Evolutionary conservation across 345 rosid species (phyloP).

Genomic region (Rhodomyrtus tomentosa): DNA sequence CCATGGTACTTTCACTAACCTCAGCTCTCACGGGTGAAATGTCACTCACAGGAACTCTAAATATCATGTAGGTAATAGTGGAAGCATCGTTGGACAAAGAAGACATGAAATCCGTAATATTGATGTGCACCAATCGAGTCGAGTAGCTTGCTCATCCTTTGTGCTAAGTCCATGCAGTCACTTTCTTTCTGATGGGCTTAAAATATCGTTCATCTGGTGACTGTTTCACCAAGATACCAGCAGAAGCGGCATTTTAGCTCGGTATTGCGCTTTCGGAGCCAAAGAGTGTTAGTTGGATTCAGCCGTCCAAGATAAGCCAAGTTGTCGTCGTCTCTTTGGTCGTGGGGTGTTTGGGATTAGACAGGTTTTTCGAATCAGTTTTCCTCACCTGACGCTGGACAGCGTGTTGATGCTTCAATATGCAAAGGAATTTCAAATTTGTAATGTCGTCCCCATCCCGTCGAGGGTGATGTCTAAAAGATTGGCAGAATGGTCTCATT

Average conservation of each 20-base stretch:
- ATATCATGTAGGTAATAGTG: slow-evolving; percentile 48
- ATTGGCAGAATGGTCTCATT: too few relatives aligned
- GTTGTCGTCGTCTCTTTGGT: neutral
- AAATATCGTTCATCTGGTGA: neutral
- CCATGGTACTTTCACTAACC: neutral
- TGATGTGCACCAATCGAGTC: slow-evolving; percentile 67
- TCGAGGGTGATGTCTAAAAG: neutral
- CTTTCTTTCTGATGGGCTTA: neutral
- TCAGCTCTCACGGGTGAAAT: neutral
- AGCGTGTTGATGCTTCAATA: neutral
- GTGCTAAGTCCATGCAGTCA: neutral
- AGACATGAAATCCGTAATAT: slow-evolving; percentile 73
- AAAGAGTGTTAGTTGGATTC: neutral
- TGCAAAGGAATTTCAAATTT: neutral
- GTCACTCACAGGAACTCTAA: neutral
- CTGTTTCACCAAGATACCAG: neutral
- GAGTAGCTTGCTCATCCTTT: slow-evolving; percentile 18
- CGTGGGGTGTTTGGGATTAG: neutral
- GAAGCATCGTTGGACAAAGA: slow-evolving; percentile 62
- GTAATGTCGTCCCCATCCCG: neutral
- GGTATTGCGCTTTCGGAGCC: neutral
- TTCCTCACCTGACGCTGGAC: neutral
- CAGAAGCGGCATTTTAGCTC: neutral
- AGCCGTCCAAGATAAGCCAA: neutral
- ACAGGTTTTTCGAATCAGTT: neutral